Conservation (phyloP, 2,329 filamentous ascomycete genomes). For the Alternaria tenuissima region DNA sequence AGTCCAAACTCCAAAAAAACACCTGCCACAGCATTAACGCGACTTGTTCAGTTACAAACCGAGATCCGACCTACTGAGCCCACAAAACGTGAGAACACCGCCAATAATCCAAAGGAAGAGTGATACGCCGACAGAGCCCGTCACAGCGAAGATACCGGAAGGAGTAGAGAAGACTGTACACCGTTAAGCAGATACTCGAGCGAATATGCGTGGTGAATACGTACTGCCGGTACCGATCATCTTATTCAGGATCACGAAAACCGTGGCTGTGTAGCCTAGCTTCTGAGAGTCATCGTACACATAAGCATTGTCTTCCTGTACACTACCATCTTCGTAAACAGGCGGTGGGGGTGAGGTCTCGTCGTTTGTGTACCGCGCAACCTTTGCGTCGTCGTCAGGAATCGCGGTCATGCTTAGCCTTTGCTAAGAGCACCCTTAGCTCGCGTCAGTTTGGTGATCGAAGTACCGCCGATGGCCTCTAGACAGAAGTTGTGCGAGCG, state of each 20-base stretch:
- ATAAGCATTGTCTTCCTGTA: constrained; percentile 45
- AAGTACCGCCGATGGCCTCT: neutral
- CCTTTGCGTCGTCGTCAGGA: constrained; percentile 31
- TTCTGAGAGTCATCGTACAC: constrained; percentile 45
- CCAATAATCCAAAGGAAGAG: constrained; percentile 64
- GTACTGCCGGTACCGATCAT: constrained; percentile 42
- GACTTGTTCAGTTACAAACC: too few relatives aligned
- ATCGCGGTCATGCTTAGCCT: constrained; percentile 31
- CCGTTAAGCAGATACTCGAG: constrained; percentile 17
- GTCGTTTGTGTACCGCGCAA: constrained; percentile 22
- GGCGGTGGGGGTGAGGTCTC: constrained; percentile 26
- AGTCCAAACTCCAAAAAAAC: constrained; percentile 71
- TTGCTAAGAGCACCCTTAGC: neutral
- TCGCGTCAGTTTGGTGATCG: neutral
- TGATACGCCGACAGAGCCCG: constrained; percentile 63
- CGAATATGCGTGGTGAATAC: constrained; percentile 5
- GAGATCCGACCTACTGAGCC: constrained; percentile 47
- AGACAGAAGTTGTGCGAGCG: constrained; percentile 9
- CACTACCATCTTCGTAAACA: constrained; percentile 31
- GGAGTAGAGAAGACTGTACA: constrained; percentile 63
- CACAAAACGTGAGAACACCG: constrained; percentile 64
- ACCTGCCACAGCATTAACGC: too few relatives aligned
- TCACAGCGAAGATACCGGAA: constrained; percentile 63
- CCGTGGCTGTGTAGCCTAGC: constrained; percentile 44
- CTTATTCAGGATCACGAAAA: constrained; percentile 48